Base-by-base conservation (phyloP, 179 eudicot species). In the Corrigiola litoralis region DNA sequence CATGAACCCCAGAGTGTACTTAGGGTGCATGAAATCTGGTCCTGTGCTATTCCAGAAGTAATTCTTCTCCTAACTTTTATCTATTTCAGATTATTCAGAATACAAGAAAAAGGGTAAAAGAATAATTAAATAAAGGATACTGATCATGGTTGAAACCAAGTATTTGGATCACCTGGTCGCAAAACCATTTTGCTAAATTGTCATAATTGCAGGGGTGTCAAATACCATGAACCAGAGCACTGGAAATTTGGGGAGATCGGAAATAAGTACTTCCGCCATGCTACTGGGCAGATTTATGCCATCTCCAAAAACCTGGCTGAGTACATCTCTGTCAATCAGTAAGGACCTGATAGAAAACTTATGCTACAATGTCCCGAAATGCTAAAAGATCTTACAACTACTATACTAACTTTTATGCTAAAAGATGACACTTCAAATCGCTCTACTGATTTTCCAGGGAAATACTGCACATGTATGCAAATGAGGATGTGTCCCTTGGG, bases 21-120 rank as follows among this genome's bases (percentile, higher is more conserved):
- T 72, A 40, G 83, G 83, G 11, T 79, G 80, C 83, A 79, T 75
- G 83, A 79, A 79, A 49, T 79, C 80, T 44, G 80, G 80, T 18
- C 83, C 83, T 9, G 83, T 79, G 40, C 83, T 79, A 11, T 74
- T 69, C 50, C 73, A 74, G 16, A 69, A 74, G 78, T 74, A 74
- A 62, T 12, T 24, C 27, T 24, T 57, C 56, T 48, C 4, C 38
- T 18, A 33, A 23, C 23, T 27, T 8, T 16, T 5, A 20, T n/a
- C 17, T 45, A 13, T 23, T 2, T 67, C 10, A 6, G n/a, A 38
- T 21, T 33, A 12, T 5, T 27, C 2, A 42, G 37, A 6, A n/a
- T 53, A 2, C 32, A 31, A 17, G 3, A 12, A 32, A 41, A 10
- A 6, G 44, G 12, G 44, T 38, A 53, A 18, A 34, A 53, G 16